Evolutionary conservation across 2,329 filamentous ascomycete genomes (phyloP).

Genomic region (Cladosporium velox): DNA sequence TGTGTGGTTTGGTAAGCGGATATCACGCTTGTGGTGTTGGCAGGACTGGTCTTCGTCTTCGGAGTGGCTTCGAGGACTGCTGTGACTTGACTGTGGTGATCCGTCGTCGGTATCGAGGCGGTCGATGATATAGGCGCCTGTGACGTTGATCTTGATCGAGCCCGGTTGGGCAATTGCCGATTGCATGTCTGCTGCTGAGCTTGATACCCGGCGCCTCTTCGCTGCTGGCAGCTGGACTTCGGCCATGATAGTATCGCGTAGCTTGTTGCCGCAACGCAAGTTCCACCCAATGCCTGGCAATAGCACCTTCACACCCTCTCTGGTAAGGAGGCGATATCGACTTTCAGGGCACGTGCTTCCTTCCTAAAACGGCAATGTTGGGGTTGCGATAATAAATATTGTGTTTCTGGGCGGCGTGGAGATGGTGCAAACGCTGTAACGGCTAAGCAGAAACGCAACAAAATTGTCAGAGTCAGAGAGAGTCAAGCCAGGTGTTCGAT

Average conservation of each 20-base stretch:
- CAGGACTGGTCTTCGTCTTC: constrained; percentile 54
- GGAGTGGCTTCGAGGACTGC: constrained; percentile 43
- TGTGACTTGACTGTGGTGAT: constrained; percentile 28
- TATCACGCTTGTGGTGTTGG: constrained; percentile 81
- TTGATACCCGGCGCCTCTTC: constrained; percentile 39
- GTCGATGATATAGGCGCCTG: constrained; percentile 94
- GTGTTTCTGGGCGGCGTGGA: background rate
- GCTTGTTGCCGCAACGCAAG: background rate
- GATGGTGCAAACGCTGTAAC: background rate
- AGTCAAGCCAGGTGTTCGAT: constrained; percentile 15
- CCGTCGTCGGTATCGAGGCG: constrained; percentile 57
- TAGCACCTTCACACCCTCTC: constrained; percentile 1
- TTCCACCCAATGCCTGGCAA: background rate
- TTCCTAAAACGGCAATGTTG: constrained; percentile 20
- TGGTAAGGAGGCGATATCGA: constrained; percentile 16
- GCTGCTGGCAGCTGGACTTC: constrained; percentile 68
- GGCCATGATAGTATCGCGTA: constrained; percentile 70
- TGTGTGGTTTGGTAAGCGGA: constrained; percentile 93
- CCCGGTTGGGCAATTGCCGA: constrained; percentile 61
- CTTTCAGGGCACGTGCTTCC: constrained; percentile 21
- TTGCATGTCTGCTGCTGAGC: constrained; percentile 45
- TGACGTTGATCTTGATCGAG: constrained; percentile 90
- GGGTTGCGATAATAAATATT: constrained; percentile 9
- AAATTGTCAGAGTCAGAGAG: background rate
- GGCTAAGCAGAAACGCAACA: background rate